A percentile compares a stretch with the other conserved stretches of the same genome.
Evolutionary conservation across 805 yeast species (phyloP).

Genomic region (Myxozyma neglecta): DNA sequence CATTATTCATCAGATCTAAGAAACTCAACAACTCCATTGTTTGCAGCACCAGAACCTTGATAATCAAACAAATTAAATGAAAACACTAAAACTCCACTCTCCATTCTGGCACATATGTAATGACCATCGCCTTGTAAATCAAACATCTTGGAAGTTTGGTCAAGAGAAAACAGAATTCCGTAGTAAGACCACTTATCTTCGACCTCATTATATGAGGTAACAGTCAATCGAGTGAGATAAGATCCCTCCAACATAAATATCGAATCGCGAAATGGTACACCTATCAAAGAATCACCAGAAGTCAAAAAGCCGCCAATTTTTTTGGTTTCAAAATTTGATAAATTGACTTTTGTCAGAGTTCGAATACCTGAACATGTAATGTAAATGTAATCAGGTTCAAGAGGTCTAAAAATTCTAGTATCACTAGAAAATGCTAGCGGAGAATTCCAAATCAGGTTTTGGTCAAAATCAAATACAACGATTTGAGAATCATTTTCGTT

Average conservation of each 20-base stretch:
- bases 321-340: conserved; percentile 2
- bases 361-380: conserved; percentile 31
- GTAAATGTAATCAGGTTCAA: conserved; percentile 19
- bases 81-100: conserved; percentile 26
- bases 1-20: not conserved
- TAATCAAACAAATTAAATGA: conserved; percentile 31
- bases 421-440: conserved; percentile 18
- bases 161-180: conserved; percentile 29
- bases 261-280: conserved; percentile 32
- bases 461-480: conserved; percentile 25
- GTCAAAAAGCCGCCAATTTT: conserved; percentile 28
- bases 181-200: conserved; percentile 30
- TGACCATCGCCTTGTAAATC: conserved; percentile 33
- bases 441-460: conserved; percentile 16
- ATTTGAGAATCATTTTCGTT: conserved; percentile 20
- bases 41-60: conserved; percentile 12
- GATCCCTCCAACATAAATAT: conserved; percentile 32
- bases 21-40: conserved; percentile 10
- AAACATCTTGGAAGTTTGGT: conserved; percentile 30
- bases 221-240: conserved; percentile 27
- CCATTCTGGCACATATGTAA: conserved; percentile 31
- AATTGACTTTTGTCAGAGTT: conserved; percentile 20
- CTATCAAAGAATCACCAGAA: conserved; percentile 29
- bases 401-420: conserved; percentile 22
- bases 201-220: conserved; percentile 17